Evolutionary conservation across 116 monocot genomes (phyloP).

Genomic region (Dioscorea cayenensis): DNA sequence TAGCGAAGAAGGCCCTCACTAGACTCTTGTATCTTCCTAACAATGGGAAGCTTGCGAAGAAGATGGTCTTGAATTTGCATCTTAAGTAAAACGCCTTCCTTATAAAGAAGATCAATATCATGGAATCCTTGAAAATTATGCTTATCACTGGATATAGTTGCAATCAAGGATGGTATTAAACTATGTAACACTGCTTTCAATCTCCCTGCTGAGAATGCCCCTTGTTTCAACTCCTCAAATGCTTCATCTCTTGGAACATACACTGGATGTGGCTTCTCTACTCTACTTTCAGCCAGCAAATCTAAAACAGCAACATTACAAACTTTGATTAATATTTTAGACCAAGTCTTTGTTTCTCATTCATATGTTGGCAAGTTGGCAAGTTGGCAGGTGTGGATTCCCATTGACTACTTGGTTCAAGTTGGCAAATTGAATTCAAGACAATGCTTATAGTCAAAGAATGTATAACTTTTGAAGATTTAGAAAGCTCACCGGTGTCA

Average conservation of each 20-base stretch:
- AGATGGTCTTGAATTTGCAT: slow-evolving; percentile 61
- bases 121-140: slow-evolving; percentile 62
- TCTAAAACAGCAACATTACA: slow-evolving; percentile 16
- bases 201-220: slow-evolving; percentile 46
- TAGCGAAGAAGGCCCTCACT: slow-evolving; percentile 66
- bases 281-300: slow-evolving; percentile 43
- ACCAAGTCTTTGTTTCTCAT: background rate
- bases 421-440: background rate
- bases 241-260: slow-evolving; percentile 66
- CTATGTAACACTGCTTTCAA: slow-evolving; percentile 58
- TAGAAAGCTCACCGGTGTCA: slow-evolving; percentile 40
- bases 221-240: slow-evolving; percentile 66
- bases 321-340: background rate
- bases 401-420: background rate
- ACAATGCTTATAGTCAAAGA: background rate
- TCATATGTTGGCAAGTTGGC: too few relatives aligned
- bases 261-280: slow-evolving; percentile 64
- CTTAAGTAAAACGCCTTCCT: slow-evolving; percentile 63
- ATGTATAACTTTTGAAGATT: background rate
- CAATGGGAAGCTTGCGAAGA: slow-evolving; percentile 58
- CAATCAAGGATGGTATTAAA: slow-evolving; percentile 51
- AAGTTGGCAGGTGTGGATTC: too few relatives aligned
- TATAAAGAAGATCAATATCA: slow-evolving; percentile 67
- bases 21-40: slow-evolving; percentile 60
- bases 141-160: slow-evolving; percentile 39